Evolutionary conservation across 169 alveolate genomes (phyloP).

Genomic region (Cryptosporidium sp.): DNA sequence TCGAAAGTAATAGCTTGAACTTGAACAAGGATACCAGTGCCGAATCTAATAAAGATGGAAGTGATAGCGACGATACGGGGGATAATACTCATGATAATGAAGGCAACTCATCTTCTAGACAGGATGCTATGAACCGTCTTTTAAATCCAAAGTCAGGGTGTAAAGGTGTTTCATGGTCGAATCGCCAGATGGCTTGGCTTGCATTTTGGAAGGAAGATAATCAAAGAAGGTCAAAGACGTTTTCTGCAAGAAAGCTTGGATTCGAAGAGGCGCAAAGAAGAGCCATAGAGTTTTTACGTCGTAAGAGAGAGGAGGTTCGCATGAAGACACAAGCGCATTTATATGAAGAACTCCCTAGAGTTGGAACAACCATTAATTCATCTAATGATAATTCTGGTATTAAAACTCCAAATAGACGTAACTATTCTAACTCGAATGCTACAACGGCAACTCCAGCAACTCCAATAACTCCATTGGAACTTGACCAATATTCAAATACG

Average conservation of each 20-base stretch:
- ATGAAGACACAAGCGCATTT: constrained; percentile 75
- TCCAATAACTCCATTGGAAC: constrained; percentile 62
- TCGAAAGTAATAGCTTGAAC: constrained; percentile 12
- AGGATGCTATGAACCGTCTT: constrained; percentile 75
- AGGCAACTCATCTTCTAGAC: constrained; percentile 51
- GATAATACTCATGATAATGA: constrained; percentile 35
- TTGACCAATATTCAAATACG: constrained; percentile 25
- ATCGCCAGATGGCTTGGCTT: constrained; percentile 77
- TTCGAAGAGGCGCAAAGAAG: constrained; percentile 74
- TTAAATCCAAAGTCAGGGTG: constrained; percentile 74
- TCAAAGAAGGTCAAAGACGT: constrained; percentile 68
- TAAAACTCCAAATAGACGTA: constrained; percentile 51
- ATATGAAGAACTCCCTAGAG: constrained; percentile 76
- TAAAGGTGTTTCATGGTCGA: constrained; percentile 76
- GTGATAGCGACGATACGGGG: constrained; percentile 25
- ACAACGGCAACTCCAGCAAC: constrained; percentile 71
- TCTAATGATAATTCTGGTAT: constrained; percentile 3
- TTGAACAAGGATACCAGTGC: neutral
- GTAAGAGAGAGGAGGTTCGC: constrained; percentile 65
- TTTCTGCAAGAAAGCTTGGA: constrained; percentile 73
- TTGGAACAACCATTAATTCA: constrained; percentile 33
- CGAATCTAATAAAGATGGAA: constrained; percentile 41
- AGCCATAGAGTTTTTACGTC: constrained; percentile 72
- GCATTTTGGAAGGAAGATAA: constrained; percentile 77
- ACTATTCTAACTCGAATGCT: constrained; percentile 26